Evolutionary conservation across 2,329 filamentous ascomycete species (phyloP), one percentile per base, ranked within the genome.

Genomic region (Ophiocordyceps australis): DNA sequence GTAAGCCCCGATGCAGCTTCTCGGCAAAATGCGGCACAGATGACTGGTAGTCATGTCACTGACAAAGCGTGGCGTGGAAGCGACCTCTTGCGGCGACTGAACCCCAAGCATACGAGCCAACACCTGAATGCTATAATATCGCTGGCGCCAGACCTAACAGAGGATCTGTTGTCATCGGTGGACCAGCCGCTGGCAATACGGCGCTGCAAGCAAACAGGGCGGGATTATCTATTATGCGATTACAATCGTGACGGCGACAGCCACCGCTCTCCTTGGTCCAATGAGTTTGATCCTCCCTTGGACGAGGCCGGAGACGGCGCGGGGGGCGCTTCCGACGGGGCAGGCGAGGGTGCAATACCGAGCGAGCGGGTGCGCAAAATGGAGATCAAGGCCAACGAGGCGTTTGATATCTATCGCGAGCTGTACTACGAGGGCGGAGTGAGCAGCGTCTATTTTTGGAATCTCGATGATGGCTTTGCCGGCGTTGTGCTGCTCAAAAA

Each of bases 221-320:
- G 86, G 39, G 89, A 95, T 57, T 98, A 93, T 60, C 72, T 98
- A 26, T 78, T 94, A 44, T 98, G 89, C 64, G 89, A 98, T 66
- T 98, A 98, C 67, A 98, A 98, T 65, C 85, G 89, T 36, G 89
- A 98, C 55, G 89, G 89, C 34, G 86, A 94, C 58, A 91, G 79
- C 55, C 93, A 93, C 66, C 78, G 89, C 34, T 92, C 81, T 37
- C 89, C 89, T n/a, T 98, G 89, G 89, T 89, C 77, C 57, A 95
- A 95, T 57, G 79, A 93, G 54, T 98, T 98, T 52, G 83, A 95
- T 49, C 89, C 86, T 12, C 78, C 83, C 10, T 65, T 93, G 32
- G 75, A 79, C 36, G 65, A 65, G 36, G 65, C 62, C 25, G 67
- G 70, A 11, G 45, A 47, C 1, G 62, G 62, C 15, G 65, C 59